Base-by-base conservation (phyloP, 352 stramenopile genomes). In the Phytophthora melonis region DNA sequence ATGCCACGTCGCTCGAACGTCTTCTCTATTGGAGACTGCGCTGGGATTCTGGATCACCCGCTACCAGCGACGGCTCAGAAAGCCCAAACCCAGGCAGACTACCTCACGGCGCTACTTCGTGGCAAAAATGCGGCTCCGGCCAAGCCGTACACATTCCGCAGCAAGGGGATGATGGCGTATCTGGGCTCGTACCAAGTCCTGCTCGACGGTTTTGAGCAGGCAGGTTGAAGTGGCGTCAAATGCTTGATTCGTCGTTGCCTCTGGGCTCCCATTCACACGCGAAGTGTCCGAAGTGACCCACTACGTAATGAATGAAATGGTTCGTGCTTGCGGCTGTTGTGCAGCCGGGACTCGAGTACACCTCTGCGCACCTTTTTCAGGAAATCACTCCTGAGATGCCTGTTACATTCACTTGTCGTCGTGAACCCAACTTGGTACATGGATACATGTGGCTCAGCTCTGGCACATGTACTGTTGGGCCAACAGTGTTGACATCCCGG, bases 21-120 rank as follows among this genome's bases (percentile, higher is more conserved):
- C 19, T 99, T 97, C 77, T 98, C 97, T 0, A 90, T 99, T 52
- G 97, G 97, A 34, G 97, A 99, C 78, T 98, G 93, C 69, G 94
- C 94, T 27, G 86, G 94, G 52, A 93, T 91, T 71, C 77, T 88
- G 11, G 78, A 92, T 56, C 91, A 95, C n/a, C 82, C 87, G 11
- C 72, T 99, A 25, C 94, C 97, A 5, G 93, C 94, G 47, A 93
- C 96, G 1, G 97, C 97, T 0, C 93, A 98, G 70, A 97, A 98
- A 19, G 95, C 94, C 0, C 80, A 95, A 75, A 81, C 75, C 0
- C 87, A 93, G 56, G 87, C 87, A 0, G 69, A 87, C 19, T 93
- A 92, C 64, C 67, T 93, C 47, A 78, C 72, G 4, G 67, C 58
- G 10, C 58, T 93, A 34, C 63, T 93, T 0, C 85, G 85, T 6